Evolutionary conservation across 2,329 filamentous ascomycete genomes (phyloP).

Genomic region (Pseudogymnoascus sp.): DNA sequence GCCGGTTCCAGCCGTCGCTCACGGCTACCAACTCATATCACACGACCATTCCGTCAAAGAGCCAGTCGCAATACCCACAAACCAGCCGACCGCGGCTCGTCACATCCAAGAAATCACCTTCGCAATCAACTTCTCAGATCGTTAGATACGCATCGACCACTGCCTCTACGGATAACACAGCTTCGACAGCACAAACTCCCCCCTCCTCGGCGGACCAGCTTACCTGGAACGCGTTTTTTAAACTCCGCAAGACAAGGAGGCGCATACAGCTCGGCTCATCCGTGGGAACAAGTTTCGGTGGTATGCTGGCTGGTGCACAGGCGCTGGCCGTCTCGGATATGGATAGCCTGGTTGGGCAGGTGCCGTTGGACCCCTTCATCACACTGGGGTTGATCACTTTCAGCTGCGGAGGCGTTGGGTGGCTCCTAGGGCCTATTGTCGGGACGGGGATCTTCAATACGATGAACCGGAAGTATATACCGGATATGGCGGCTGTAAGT

Average conservation of each 20-base stretch:
- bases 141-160: conserved; percentile 11
- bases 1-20: conserved; percentile 25
- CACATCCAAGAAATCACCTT: conserved; percentile 5
- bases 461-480: conserved; percentile 61
- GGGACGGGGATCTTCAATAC: conserved; percentile 74
- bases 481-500: conserved; percentile 62
- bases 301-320: conserved; percentile 55
- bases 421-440: conserved; percentile 77
- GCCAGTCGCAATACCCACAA: neutral
- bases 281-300: conserved; percentile 52
- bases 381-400: conserved; percentile 74
- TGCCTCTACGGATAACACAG: conserved; percentile 10
- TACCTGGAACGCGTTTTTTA: conserved; percentile 90
- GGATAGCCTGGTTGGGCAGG: conserved; percentile 60
- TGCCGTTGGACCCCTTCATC: conserved; percentile 82
- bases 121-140: neutral
- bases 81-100: neutral
- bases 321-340: conserved; percentile 63
- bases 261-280: conserved; percentile 77
- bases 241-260: conserved; percentile 75
- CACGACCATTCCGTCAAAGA: conserved; percentile 24
- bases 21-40: conserved; percentile 22
- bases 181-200: conserved; percentile 8
- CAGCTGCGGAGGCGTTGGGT: conserved; percentile 70
- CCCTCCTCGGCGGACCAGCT: conserved; percentile 29